phyloP scores from a whole-genome alignment of 2,329 filamentous ascomycete species.

The Incumbomyces lentus region DNA sequence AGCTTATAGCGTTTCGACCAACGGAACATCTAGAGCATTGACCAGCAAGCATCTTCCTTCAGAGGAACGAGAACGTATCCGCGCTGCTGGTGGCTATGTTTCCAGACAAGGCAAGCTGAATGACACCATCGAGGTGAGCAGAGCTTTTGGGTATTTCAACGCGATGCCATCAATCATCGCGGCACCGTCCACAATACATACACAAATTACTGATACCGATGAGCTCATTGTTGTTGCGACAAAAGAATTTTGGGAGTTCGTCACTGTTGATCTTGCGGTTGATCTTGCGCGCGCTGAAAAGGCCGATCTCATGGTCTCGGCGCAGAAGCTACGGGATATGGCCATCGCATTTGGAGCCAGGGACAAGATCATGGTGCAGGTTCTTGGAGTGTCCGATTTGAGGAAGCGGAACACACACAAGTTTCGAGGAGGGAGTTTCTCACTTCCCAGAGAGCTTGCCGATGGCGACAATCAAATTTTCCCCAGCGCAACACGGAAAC shows the following conservation, averaged over 20 bases:
- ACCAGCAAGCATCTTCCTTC: conserved; percentile 91
- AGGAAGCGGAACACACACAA: conserved; percentile 72
- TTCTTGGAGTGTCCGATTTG: conserved; percentile 83
- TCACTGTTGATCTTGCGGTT: conserved; percentile 79
- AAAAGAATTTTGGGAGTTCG: conserved; percentile 87
- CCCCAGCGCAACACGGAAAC: conserved; percentile 48
- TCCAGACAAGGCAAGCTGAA: conserved; percentile 91
- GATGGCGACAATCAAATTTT: conserved; percentile 51
- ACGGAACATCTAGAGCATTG: conserved; percentile 71
- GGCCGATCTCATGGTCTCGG: conserved; percentile 82
- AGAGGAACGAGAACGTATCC: conserved; percentile 82
- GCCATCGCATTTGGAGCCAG: conserved; percentile 92
- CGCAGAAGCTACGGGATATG: conserved; percentile 86
- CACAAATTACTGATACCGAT: conserved; percentile 74
- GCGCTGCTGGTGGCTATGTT: conserved; percentile 90
- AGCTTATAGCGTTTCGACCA: conserved; percentile 86
- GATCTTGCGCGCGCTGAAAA: conserved; percentile 83
- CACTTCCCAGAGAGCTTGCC: conserved; percentile 66
- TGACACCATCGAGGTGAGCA: conserved; percentile 78
- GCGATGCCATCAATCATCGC: conserved; percentile 89
- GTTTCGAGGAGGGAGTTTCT: conserved; percentile 72
- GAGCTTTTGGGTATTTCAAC: conserved; percentile 90
- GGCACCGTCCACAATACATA: conserved; percentile 69
- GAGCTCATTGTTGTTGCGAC: conserved; percentile 90
- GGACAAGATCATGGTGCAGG: conserved; percentile 98